phyloP scores from a whole-genome alignment of 2,329 filamentous ascomycete genomes.

The Colletotrichum sp. region DNA sequence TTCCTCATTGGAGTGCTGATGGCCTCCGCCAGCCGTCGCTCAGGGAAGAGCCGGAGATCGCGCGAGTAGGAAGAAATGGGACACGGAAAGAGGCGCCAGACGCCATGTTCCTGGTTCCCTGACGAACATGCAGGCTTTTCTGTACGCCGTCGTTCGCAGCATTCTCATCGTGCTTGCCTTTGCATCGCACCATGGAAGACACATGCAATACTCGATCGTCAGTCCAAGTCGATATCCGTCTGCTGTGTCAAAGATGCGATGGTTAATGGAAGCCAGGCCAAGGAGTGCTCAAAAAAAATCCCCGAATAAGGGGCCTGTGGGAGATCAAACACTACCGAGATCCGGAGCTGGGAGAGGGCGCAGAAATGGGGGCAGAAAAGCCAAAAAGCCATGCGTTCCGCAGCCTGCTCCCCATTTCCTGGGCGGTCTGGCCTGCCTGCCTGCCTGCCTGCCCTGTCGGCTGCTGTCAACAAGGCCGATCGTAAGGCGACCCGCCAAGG shows the following conservation, averaged over 20 bases:
- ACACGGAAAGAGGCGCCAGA: not conserved
- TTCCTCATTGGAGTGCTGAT: conserved; percentile 14
- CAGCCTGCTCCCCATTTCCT: not conserved
- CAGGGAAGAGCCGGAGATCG: conserved; percentile 14
- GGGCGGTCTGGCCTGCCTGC: not conserved
- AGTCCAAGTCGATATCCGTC: not conserved
- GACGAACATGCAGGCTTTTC: not conserved
- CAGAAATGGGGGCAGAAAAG: not conserved
- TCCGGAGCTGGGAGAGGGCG: conserved; percentile 8
- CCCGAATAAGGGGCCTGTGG: not conserved
- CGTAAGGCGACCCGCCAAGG: conserved; percentile 9
- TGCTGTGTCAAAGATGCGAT: not conserved
- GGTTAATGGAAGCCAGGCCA: not conserved
- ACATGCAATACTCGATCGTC: not conserved
- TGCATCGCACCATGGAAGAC: not conserved
- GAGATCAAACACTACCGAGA: conserved; percentile 22
- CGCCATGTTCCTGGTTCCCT: conserved; percentile 9
- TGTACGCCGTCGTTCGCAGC: not conserved
- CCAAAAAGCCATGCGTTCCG: not conserved
- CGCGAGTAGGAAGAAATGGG: conserved; percentile 19
- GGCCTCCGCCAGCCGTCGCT: not conserved
- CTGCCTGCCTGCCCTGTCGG: not conserved
- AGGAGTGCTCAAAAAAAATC: not conserved
- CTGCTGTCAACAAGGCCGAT: not conserved
- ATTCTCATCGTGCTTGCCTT: not conserved